A percentile compares a stretch with the other conserved stretches of the same genome.
These are phyloP conservation scores for sorghum (Sorghum bicolor) DNA, from an alignment of 176 grass and related monocot species.

Conservation along the genomic window DNA sequence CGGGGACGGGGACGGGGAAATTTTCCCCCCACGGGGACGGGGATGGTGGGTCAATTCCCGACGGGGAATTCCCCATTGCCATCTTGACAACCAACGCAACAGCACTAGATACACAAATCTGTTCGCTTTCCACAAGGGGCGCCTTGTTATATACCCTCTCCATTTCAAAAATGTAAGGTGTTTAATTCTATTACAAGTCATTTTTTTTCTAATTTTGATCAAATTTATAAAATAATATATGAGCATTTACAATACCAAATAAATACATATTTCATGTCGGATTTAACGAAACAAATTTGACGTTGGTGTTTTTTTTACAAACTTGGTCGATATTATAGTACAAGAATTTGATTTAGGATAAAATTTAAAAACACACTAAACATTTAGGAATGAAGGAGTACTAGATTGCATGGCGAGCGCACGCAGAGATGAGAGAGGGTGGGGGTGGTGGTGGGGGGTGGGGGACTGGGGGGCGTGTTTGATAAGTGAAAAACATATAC, in stretches of 20 bases:
- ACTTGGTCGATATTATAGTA: not conserved
- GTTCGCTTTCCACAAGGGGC: not conserved
- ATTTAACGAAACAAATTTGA: not conserved
- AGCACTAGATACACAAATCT: not conserved
- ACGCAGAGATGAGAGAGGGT: too few relatives aligned
- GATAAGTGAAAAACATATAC: too few relatives aligned
- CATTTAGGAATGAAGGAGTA: not conserved
- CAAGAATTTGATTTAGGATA: not conserved
- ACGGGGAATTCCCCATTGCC: too few relatives aligned
- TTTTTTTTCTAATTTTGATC: not conserved
- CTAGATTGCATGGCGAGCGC: not conserved
- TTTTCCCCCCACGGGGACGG: too few relatives aligned
- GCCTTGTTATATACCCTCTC: not conserved
- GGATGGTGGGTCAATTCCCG: too few relatives aligned
- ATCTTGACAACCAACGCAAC: too few relatives aligned
- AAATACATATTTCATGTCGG: not conserved
- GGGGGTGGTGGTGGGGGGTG: too few relatives aligned
- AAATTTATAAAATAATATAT: not conserved
- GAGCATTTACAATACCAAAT: not conserved
- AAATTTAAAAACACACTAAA: not conserved
- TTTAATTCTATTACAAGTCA: not conserved
- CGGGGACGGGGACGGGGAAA: too few relatives aligned
- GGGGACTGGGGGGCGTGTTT: too few relatives aligned
- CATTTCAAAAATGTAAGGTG: not conserved
- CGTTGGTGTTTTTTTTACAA: not conserved